phyloP scores from a whole-genome alignment of 257 asterid genomes.

The Haberlea rhodopensis region DNA sequence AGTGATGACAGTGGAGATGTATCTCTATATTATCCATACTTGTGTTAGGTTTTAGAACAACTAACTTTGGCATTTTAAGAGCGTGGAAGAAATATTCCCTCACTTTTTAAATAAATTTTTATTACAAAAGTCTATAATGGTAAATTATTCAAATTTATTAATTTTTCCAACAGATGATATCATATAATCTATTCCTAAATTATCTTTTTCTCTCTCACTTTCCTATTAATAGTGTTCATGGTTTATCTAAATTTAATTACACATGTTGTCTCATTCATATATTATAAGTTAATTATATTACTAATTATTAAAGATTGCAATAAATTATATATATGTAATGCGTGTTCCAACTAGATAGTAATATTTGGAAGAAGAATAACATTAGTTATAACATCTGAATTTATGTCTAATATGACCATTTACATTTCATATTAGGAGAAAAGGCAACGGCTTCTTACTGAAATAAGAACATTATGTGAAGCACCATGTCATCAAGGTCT shows the following conservation, averaged over 20 bases:
- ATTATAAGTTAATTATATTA: no score
- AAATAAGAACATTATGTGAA: constrained; percentile 88
- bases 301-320: no score
- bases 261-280: not conserved
- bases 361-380: not conserved
- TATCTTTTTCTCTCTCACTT: not conserved
- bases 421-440: constrained; percentile 63
- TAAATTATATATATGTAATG: no score
- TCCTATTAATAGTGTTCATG: no score
- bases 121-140: no score
- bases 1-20: not conserved
- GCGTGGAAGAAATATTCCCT: not conserved
- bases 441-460: constrained; percentile 96
- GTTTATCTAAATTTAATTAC: no score
- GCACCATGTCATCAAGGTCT: constrained; percentile 93
- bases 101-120: no score
- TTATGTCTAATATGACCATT: constrained; percentile 22
- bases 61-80: not conserved
- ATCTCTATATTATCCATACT: not conserved
- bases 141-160: no score
- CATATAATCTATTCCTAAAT: no score
- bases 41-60: not conserved
- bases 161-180: no score
- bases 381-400: not conserved
- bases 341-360: not conserved